These are phyloP conservation scores for Aegle marmelos DNA, from an alignment of 345 rosid species.

Conservation along the genomic window DNA sequence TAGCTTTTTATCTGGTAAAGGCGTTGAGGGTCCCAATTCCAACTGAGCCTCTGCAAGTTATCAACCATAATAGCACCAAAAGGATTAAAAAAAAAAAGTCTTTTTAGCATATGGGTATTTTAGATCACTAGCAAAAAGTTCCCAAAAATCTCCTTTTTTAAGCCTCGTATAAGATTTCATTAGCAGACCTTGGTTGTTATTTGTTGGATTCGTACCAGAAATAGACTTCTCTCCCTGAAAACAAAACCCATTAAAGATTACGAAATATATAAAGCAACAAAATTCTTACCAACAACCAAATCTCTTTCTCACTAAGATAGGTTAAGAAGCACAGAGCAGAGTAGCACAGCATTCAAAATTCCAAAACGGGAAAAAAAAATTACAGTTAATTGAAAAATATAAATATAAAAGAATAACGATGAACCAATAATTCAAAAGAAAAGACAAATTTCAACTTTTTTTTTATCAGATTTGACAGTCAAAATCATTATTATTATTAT, in stretches of 20 bases:
- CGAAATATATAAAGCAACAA: conserved; percentile 7
- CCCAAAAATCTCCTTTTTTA: conserved; percentile 17
- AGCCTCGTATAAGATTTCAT: background rate
- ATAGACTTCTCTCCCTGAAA: conserved; percentile 44
- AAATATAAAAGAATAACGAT: conserved; percentile 2
- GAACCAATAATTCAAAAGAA: conserved; percentile 32
- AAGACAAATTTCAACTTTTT: conserved; percentile 43
- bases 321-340: conserved; percentile 17
- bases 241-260: background rate
- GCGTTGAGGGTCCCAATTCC: conserved; percentile 42
- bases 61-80: conserved; percentile 5
- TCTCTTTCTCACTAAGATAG: conserved; percentile 15
- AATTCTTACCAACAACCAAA: background rate
- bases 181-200: conserved; percentile 38
- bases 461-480: conserved; percentile 19
- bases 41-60: conserved; percentile 26
- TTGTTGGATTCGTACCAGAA: conserved; percentile 34
- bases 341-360: conserved; percentile 24
- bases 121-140: background rate
- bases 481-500: conserved; percentile 18
- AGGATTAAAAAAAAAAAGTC: background rate
- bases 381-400: conserved; percentile 7
- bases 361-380: conserved; percentile 26
- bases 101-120: conserved; percentile 12
- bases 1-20: conserved; percentile 56